Conservation (phyloP, 2,329 filamentous ascomycete genomes). For the Cladobotryum mycophilum region DNA sequence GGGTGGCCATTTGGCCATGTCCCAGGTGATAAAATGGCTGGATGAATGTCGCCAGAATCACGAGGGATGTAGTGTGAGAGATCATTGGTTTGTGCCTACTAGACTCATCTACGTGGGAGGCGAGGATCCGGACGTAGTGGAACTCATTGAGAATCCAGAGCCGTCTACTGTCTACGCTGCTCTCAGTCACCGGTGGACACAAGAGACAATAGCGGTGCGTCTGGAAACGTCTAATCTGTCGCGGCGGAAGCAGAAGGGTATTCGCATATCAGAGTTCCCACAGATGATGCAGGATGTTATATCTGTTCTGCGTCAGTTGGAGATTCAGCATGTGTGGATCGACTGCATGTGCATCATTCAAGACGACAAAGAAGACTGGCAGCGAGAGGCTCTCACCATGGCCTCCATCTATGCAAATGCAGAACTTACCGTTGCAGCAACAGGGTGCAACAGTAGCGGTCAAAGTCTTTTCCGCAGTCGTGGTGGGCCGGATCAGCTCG, state of each 20-base stretch:
- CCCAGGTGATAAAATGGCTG: constrained; percentile 4
- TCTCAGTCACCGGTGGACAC: constrained; percentile 9
- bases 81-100: constrained; percentile 5
- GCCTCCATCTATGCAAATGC: constrained; percentile 12
- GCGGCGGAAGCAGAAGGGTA: constrained; percentile 4
- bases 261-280: constrained; percentile 3
- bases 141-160: constrained; percentile 4
- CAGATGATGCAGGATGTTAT: constrained; percentile 11
- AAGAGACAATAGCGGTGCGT: constrained; percentile 3
- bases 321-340: constrained; percentile 14
- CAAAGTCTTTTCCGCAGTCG: constrained; percentile 10
- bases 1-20: not conserved
- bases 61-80: not conserved
- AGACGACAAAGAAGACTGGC: constrained; percentile 14
- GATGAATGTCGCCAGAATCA: not conserved
- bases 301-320: constrained; percentile 4
- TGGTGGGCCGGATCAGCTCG: not conserved
- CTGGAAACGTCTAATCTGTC: constrained; percentile 1
- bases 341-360: constrained; percentile 17
- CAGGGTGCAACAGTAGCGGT: not conserved
- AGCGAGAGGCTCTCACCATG: constrained; percentile 13
- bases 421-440: constrained; percentile 11
- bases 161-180: constrained; percentile 2
- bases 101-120: constrained; percentile 5
- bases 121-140: not conserved